Evolutionary conservation across 1,284 basidiomycete species (phyloP), one percentile per base, ranked within the genome.

Genomic region (Phellinidium pouzarii): DNA sequence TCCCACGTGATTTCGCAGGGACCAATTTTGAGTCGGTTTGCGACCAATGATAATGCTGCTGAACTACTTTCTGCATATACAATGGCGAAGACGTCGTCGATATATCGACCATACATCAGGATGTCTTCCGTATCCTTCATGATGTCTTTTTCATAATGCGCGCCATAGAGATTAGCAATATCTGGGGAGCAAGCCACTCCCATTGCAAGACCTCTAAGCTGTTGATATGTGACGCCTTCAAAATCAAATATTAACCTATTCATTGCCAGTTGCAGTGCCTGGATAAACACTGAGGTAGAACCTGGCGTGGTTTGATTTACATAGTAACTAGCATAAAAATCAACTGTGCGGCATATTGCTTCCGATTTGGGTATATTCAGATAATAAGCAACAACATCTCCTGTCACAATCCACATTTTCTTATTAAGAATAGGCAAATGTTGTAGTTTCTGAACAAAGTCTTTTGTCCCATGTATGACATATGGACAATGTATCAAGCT

Each of bases 91-190:
- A 60, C 59, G 51, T 73, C 70, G 55, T 72, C 69, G 56, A 72
- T 70, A 53, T 68, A 73, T 3, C 69, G 50, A 0, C 68, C 64
- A 54, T 70, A 71, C 53, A 69, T 70, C 0, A 59, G 49, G 31
- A 70, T 44, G n/a, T 53, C 11, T 31, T 5, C 12, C 3, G 59
- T 62, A 52, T 63, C 42, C 14, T 53, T 34, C 11, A 59, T 22
- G 20, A 65, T 59, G 11, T 58, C 31, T 11, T 27, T 12, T 52
- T 70, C 67, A 41, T 49, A 65, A 1, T 45, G 59, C 11, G 26
- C 47, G 1, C 66, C 69, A 50, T 59, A 70, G 0, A 69, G 52
- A 49, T 70, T 69, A 3, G 69, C 67, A 4, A 71, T 31, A 40
- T 69, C 66, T 0, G 68, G 69, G 3, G 59, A 59, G 22, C 56